Conservation (phyloP, 1,139 yeast genomes). For the Scheffersomyces titani region DNA sequence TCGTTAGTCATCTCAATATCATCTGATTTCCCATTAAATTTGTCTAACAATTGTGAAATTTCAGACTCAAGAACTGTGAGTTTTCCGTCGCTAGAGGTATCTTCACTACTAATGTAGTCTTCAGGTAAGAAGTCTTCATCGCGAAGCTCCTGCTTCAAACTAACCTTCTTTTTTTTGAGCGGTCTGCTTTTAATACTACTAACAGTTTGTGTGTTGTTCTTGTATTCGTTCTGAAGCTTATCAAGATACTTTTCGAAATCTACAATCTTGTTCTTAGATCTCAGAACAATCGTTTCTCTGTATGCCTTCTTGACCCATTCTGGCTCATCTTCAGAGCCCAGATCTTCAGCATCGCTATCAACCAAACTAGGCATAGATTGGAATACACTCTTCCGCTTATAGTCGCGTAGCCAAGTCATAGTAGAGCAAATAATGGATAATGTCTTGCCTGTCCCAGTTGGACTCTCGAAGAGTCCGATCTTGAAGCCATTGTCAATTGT, state of each 20-base stretch:
- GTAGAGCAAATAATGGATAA: conserved; percentile 83
- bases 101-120: conserved; percentile 41
- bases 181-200: conserved; percentile 5
- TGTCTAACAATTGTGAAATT: conserved; percentile 41
- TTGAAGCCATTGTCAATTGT: conserved; percentile 60
- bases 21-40: conserved; percentile 28
- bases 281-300: conserved; percentile 29
- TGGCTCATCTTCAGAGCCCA: conserved; percentile 53
- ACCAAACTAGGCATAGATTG: conserved; percentile 16
- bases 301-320: conserved; percentile 59
- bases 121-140: conserved; percentile 40
- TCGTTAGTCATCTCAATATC: conserved; percentile 21
- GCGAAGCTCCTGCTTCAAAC: conserved; percentile 3
- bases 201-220: conserved; percentile 12
- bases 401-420: conserved; percentile 79
- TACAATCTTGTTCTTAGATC: conserved; percentile 28
- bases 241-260: conserved; percentile 46
- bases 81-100: conserved; percentile 16
- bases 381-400: conserved; percentile 43
- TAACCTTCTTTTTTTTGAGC: background rate
- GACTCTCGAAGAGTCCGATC: conserved; percentile 86
- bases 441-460: conserved; percentile 96
- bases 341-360: conserved; percentile 9
- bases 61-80: conserved; percentile 35
- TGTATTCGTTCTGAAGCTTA: conserved; percentile 18